These are phyloP conservation scores for Trichosporon asahii DNA, from an alignment of 1,284 basidiomycete genomes.

Conservation along the genomic window DNA sequence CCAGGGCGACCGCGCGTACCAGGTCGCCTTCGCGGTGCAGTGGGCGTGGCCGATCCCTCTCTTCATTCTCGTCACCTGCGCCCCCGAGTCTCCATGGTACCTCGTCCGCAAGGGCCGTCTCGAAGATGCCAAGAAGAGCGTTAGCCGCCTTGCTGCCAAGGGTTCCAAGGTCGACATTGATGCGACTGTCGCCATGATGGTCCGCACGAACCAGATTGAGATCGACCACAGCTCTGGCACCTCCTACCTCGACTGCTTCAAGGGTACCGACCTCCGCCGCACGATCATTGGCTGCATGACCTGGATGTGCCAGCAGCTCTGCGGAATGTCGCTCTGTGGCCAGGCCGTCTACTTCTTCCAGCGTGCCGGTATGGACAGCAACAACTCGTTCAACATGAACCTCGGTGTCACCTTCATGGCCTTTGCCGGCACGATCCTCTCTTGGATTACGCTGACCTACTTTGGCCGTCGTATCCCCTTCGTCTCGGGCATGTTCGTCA, in stretches of 20 bases:
- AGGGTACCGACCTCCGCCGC: constrained; percentile 26
- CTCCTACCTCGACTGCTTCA: constrained; percentile 36
- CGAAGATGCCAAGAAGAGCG: constrained; percentile 25
- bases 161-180: constrained; percentile 27
- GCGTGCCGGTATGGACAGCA: constrained; percentile 20
- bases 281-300: constrained; percentile 22
- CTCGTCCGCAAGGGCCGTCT: constrained; percentile 31
- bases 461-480: constrained; percentile 54
- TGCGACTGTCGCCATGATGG: constrained; percentile 38
- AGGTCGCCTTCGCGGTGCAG: constrained; percentile 50
- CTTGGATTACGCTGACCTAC: constrained; percentile 42
- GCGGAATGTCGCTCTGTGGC: constrained; percentile 28
- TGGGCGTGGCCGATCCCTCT: constrained; percentile 49
- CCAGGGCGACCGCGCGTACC: constrained; percentile 39
- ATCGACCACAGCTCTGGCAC: constrained; percentile 22
- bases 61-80: constrained; percentile 25
- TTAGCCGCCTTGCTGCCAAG: constrained; percentile 25
- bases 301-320: constrained; percentile 28
- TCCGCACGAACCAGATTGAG: constrained; percentile 38
- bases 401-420: constrained; percentile 48
- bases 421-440: constrained; percentile 47
- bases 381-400: constrained; percentile 32
- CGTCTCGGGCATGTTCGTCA: constrained; percentile 49
- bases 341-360: constrained; percentile 32
- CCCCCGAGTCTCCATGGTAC: constrained; percentile 38